Evolutionary conservation across 2,329 filamentous ascomycete species (phyloP), one percentile per base, ranked within the genome.

Genomic region (Penicillium brevicompactum): DNA sequence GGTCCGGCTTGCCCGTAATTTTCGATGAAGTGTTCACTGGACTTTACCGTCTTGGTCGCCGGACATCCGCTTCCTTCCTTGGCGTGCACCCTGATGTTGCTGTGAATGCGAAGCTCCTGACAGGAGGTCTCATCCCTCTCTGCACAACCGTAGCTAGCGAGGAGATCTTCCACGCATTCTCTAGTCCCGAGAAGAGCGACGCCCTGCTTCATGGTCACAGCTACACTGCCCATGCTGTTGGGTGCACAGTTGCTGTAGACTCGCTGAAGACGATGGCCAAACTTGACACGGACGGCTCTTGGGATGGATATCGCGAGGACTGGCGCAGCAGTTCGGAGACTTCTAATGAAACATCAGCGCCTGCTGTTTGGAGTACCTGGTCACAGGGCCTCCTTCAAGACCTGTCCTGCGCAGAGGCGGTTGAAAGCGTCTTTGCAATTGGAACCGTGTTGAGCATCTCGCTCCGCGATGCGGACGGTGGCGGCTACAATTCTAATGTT

Each of bases 11-110:
- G 4, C 91, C 91, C 0, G 77, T 95, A 38, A 80, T 95, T 62
- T 91, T 91, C 61, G 91, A 96, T 68, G 91, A 95, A 69, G 91
- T 95, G 34, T 95, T 96, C 73, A 93, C 90, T 0, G 91, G 91
- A 1, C 78, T 95, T 4, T 92, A 92, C 70, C 89, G 91, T 11
- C 84, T 96, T 0, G 91, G 91, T 2, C 84, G 86, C 38, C 85
- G 87, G 67, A 86, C 84, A 1, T 81, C 90, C 0, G 84, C 88
- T 0, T 87, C 86, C 0, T 89, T 93, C 70, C 81, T 95, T 3
- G 78, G 79, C 5, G 76, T 85, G 0, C 73, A 90, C 31, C 83
- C 91, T 0, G 91, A 95, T 64, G 87, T 95, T 45, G 86, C 87
- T 0, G 88, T 92, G 0, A 88, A 95, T 65, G 91, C 91, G 5